Conservation (phyloP, 2,329 filamentous ascomycete genomes). For the Pyricularia pennisetigena region DNA sequence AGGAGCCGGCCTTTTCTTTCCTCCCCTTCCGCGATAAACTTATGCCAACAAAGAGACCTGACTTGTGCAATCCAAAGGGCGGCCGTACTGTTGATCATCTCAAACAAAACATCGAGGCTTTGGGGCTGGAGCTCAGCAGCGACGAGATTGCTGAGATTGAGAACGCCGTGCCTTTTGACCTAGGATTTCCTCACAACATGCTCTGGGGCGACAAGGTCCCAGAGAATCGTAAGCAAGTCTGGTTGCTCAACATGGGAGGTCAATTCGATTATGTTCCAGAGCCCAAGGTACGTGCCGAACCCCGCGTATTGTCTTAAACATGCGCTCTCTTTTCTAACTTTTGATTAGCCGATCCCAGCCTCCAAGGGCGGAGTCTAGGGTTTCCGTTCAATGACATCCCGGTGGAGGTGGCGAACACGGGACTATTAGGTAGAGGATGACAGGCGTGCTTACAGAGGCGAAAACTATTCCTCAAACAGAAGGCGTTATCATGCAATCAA, state of each 20-base stretch:
- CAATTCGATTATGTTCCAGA: conserved; percentile 38
- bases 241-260: conserved; percentile 35
- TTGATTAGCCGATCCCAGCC: conserved; percentile 27
- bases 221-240: conserved; percentile 28
- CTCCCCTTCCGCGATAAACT: not conserved
- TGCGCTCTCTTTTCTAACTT: not conserved
- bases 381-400: conserved; percentile 12
- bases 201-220: conserved; percentile 32
- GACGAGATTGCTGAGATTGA: conserved; percentile 62
- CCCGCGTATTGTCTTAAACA: not conserved
- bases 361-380: conserved; percentile 31
- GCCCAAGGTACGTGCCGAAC: not conserved
- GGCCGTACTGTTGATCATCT: conserved; percentile 61
- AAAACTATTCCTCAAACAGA: not conserved
- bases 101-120: conserved; percentile 58
- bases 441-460: not conserved
- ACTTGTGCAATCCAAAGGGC: conserved; percentile 24
- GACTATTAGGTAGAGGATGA: conserved; percentile 6
- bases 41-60: not conserved
- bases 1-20: not conserved
- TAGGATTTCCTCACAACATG: conserved; percentile 58
- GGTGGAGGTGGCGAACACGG: conserved; percentile 8
- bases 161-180: conserved; percentile 46
- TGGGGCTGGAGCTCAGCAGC: conserved; percentile 46
- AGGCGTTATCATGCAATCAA: not conserved